These are phyloP conservation scores for Phaffomyces antillensis DNA, from an alignment of 805 yeast genomes.

Conservation along the genomic window DNA sequence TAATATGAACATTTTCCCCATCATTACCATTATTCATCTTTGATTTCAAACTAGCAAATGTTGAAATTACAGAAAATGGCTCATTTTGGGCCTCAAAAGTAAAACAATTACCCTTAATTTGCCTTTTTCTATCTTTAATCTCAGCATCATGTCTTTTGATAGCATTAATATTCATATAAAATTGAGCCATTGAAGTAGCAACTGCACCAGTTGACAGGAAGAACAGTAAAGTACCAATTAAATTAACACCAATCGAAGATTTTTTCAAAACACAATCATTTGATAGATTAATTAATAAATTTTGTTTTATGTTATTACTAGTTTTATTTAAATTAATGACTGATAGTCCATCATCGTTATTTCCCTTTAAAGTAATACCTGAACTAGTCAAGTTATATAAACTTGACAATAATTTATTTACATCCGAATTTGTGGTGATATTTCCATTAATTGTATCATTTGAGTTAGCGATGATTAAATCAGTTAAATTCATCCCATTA, in stretches of 20 bases:
- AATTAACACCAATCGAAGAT: constrained; percentile 8
- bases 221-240: constrained; percentile 9
- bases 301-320: constrained; percentile 5
- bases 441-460: background rate
- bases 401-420: background rate
- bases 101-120: background rate
- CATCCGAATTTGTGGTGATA: background rate
- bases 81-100: background rate
- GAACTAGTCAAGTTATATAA: background rate
- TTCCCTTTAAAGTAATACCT: too few species aligned
- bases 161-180: background rate
- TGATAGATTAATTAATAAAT: constrained; percentile 10
- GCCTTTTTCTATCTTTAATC: too few species aligned
- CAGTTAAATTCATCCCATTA: constrained; percentile 3
- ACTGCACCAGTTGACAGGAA: constrained; percentile 10
- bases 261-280: constrained; percentile 15
- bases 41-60: constrained; percentile 2
- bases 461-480: background rate
- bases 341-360: background rate
- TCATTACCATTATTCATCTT: background rate
- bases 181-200: background rate
- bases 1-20: background rate
- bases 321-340: constrained; percentile 8
- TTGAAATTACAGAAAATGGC: constrained; percentile 2
- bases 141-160: too few species aligned